Percentiles rank a stretch among this genome's conserved stretches.
These are phyloP conservation scores for Annona squamosa DNA, from an alignment of 164 flowering plant species.

Conservation along the genomic window DNA sequence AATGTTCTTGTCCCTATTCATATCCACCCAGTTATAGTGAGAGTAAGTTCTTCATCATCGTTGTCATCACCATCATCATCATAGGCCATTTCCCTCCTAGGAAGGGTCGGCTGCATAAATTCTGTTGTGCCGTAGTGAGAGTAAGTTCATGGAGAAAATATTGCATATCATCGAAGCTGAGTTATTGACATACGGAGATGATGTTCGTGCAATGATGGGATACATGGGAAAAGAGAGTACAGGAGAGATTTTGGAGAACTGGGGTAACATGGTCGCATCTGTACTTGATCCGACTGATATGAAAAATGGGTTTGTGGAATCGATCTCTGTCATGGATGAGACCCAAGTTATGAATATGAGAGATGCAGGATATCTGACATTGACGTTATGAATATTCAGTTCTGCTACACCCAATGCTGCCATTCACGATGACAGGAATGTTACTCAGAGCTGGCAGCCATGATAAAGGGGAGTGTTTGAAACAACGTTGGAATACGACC, in stretches of 20 bases:
- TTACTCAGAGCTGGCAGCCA: slow-evolving; percentile 47
- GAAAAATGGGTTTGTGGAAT: slow-evolving; percentile 55
- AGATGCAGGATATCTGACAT: slow-evolving; percentile 56
- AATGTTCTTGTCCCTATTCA: too few relatives aligned
- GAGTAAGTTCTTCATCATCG: too few relatives aligned
- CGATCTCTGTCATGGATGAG: slow-evolving; percentile 58
- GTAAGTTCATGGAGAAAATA: slow-evolving; percentile 36
- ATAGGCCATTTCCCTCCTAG: too few relatives aligned
- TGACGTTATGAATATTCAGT: slow-evolving; percentile 49
- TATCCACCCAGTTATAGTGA: too few relatives aligned
- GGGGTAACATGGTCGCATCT: slow-evolving; percentile 51
- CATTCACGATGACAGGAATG: slow-evolving; percentile 70
- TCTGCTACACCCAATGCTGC: slow-evolving; percentile 69
- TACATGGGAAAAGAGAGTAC: slow-evolving; percentile 58
- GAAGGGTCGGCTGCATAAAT: too few relatives aligned
- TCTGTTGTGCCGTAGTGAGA: slow-evolving; percentile 20
- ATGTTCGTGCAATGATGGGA: slow-evolving; percentile 40
- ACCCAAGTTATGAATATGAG: slow-evolving; percentile 51
- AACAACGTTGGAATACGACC: slow-evolving; percentile 72
- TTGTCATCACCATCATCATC: too few relatives aligned
- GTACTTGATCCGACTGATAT: slow-evolving; percentile 40
- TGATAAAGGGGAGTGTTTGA: slow-evolving; percentile 50
- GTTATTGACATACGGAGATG: slow-evolving; percentile 13
- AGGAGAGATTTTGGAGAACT: slow-evolving; percentile 60
- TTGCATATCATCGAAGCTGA: slow-evolving; percentile 21